phyloP scores from a whole-genome alignment of 2,329 filamentous ascomycete species.

The Rutstroemia sp. region DNA sequence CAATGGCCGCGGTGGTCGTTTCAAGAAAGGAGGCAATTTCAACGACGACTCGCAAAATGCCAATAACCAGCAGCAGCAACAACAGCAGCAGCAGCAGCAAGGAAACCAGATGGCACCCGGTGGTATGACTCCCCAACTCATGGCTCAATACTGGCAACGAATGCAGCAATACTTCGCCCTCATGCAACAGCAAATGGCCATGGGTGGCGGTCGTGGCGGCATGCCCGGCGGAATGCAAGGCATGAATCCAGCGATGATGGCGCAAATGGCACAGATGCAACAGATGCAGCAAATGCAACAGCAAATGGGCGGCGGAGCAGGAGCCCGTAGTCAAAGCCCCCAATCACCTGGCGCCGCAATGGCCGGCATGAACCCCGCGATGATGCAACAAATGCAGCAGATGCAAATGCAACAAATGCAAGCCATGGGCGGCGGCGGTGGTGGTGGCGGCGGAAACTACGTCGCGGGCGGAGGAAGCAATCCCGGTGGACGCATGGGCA shows the following conservation, averaged over 20 bases:
- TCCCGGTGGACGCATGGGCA: conserved; percentile 35
- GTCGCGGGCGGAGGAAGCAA: conserved; percentile 31
- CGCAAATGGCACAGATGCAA: conserved; percentile 68
- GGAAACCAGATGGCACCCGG: conserved; percentile 34
- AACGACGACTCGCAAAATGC: conserved; percentile 37
- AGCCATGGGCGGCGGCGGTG: conserved; percentile 21
- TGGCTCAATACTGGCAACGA: conserved; percentile 96
- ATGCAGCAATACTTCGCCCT: conserved; percentile 97
- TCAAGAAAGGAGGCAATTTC: conserved; percentile 42
- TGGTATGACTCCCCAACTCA: conserved; percentile 90
- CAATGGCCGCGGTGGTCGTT: conserved; percentile 44
- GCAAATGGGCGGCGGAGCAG: conserved; percentile 34
- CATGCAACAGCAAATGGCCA: conserved; percentile 90
- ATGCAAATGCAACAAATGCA: conserved; percentile 44
- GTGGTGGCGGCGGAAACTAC: conserved; percentile 24
- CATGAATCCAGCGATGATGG: conserved; percentile 71
- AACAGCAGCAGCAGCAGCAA: conserved; percentile 8
- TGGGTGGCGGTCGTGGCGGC: conserved; percentile 43
- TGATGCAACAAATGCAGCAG: conserved; percentile 49
- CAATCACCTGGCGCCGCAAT: conserved; percentile 26
- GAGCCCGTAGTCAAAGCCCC: conserved; percentile 28
- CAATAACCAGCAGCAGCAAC: conserved; percentile 28
- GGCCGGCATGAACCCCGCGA: conserved; percentile 33
- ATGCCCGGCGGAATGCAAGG: conserved; percentile 53
- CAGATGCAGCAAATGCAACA: conserved; percentile 59